phyloP scores from a whole-genome alignment of 495 filamentous ascomycete genomes.

The Cryomyces antarcticus region DNA sequence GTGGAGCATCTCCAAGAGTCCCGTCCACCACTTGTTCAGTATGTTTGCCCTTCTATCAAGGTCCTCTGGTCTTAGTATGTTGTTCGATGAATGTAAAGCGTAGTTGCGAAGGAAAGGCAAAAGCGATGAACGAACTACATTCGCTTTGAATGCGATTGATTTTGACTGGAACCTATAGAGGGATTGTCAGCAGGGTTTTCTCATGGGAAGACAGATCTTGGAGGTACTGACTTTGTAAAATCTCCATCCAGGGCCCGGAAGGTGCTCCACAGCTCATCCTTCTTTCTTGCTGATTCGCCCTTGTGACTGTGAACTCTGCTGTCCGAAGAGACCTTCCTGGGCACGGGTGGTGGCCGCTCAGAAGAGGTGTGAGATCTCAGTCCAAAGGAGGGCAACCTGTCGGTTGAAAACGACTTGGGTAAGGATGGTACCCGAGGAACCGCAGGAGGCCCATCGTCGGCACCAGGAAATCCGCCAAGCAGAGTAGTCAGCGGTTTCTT shows the following conservation, averaged over 20 bases:
- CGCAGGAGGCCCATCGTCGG: background rate
- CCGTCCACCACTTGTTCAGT: slow-evolving; percentile 91
- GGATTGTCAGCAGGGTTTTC: too few relatives aligned
- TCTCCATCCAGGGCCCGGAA: slow-evolving; percentile 72
- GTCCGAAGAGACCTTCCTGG: slow-evolving; percentile 24
- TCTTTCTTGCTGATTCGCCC: slow-evolving; percentile 29
- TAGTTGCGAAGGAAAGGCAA: slow-evolving; percentile 69
- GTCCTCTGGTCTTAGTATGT: slow-evolving; percentile 54
- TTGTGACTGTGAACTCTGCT: slow-evolving; percentile 11
- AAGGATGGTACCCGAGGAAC: slow-evolving; percentile 24
- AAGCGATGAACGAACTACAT: slow-evolving; percentile 55
- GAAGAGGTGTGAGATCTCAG: slow-evolving; percentile 24
- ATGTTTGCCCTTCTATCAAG: slow-evolving; percentile 66
- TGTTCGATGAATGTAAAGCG: slow-evolving; percentile 47
- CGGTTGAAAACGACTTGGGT: slow-evolving; percentile 36
- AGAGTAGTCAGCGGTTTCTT: background rate
- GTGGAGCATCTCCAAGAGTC: slow-evolving; percentile 68
- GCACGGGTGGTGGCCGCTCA: slow-evolving; percentile 29
- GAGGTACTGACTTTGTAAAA: slow-evolving; percentile 42
- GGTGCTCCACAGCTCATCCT: slow-evolving; percentile 76
- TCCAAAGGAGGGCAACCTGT: slow-evolving; percentile 26
- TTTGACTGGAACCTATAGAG: slow-evolving; percentile 47
- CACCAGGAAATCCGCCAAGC: background rate
- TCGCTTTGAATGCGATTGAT: slow-evolving; percentile 57
- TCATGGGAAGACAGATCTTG: too few relatives aligned